These are phyloP conservation scores for Colletotrichum truncatum DNA, from an alignment of 2,329 filamentous ascomycete genomes.

Conservation along the genomic window DNA sequence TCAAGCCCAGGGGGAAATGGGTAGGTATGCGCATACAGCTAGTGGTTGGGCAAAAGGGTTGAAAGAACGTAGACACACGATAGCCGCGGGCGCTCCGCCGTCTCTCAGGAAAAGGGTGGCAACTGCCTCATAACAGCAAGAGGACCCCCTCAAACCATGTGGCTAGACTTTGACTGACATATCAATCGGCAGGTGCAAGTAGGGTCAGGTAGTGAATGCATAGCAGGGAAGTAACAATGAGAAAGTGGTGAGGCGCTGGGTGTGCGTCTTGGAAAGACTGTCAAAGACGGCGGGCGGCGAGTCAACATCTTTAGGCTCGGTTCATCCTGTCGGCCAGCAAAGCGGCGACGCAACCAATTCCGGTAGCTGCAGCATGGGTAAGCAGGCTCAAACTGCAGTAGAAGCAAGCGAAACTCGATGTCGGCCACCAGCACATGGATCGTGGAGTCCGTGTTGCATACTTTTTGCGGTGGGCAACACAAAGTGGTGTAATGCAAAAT, in stretches of 20 bases:
- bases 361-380: constrained; percentile 20
- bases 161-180: constrained; percentile 13
- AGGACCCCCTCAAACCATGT: background rate
- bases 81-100: constrained; percentile 1
- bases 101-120: background rate
- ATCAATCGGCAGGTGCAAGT: background rate
- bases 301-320: constrained; percentile 13
- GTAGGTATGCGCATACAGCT: background rate
- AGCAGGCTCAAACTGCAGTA: constrained; percentile 10
- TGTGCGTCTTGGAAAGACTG: background rate
- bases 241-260: background rate
- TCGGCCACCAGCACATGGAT: background rate
- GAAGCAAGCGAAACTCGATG: constrained; percentile 5
- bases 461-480: background rate
- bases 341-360: constrained; percentile 8
- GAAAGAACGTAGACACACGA: constrained; percentile 15
- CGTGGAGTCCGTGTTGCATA: constrained; percentile 11
- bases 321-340: background rate
- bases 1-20: constrained; percentile 1
- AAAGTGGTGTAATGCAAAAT: background rate
- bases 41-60: constrained; percentile 1
- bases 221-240: background rate
- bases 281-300: constrained; percentile 18
- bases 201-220: background rate
- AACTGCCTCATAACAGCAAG: constrained; percentile 4